Evolutionary conservation across 2,329 filamentous ascomycete species (phyloP).

Genomic region (Ceratocystis diversiconidia): DNA sequence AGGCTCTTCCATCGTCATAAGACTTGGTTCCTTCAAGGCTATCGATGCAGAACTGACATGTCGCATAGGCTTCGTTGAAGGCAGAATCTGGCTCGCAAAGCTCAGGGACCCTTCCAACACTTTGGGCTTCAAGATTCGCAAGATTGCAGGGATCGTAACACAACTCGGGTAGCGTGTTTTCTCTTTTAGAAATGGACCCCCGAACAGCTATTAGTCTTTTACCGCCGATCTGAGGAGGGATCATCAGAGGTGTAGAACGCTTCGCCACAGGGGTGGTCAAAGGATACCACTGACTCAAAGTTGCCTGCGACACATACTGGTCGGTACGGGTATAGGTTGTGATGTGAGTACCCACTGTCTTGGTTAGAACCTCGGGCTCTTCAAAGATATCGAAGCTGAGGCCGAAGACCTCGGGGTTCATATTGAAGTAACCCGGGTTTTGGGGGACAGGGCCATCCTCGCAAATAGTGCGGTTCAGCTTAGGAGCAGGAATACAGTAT

Average conservation of each 20-base stretch:
- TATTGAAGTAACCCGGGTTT: conserved; percentile 45
- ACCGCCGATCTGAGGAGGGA: background rate
- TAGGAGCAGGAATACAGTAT: conserved; percentile 33
- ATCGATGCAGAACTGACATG: conserved; percentile 28
- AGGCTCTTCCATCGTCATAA: background rate
- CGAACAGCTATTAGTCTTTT: background rate
- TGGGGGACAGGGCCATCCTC: conserved; percentile 6
- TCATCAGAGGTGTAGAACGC: conserved; percentile 20
- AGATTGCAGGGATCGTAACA: conserved; percentile 43
- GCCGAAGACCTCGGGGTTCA: conserved; percentile 48
- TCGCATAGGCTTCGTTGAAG: conserved; percentile 32
- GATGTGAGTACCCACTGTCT: conserved; percentile 25
- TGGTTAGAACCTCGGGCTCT: conserved; percentile 28
- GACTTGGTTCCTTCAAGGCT: conserved; percentile 12
- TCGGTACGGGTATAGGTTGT: conserved; percentile 37
- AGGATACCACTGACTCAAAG: background rate
- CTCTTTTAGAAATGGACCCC: background rate
- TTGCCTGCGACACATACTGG: conserved; percentile 37
- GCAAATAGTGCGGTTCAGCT: conserved; percentile 20
- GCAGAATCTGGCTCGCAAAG: conserved; percentile 33
- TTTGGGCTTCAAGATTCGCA: conserved; percentile 32
- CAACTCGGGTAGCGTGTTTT: conserved; percentile 28
- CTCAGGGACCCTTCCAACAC: conserved; percentile 31
- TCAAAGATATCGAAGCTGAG: conserved; percentile 49
- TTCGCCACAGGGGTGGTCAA: background rate